Evolutionary conservation across 331 rosid genomes (phyloP).

Genomic region (Pyrus hybrid): DNA sequence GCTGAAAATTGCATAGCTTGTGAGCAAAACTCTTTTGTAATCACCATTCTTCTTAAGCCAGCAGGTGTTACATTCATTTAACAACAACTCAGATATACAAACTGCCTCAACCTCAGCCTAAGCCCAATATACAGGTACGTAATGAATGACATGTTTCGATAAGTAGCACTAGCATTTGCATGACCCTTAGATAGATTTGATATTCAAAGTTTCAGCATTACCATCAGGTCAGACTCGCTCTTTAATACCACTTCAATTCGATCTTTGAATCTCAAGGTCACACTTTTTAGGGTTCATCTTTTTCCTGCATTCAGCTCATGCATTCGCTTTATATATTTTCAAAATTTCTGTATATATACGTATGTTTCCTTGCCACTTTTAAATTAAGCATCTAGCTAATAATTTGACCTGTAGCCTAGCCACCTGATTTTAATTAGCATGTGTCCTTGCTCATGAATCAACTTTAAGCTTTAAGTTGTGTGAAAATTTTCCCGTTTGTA

Average conservation of each 20-base stretch:
- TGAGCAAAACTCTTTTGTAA: slow-evolving; percentile 32
- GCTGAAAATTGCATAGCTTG: slow-evolving; percentile 49
- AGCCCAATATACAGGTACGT: neutral
- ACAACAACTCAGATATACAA: slow-evolving; percentile 5
- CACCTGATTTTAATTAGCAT: neutral
- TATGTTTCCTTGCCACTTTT: neutral
- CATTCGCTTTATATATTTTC: neutral
- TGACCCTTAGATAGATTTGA: neutral
- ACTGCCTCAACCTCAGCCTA: neutral
- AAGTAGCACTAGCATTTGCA: neutral
- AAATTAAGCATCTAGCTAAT: neutral
- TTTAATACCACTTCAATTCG: neutral
- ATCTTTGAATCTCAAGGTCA: neutral
- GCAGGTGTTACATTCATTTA: slow-evolving; percentile 16
- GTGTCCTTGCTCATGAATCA: neutral
- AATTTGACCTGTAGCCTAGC: neutral
- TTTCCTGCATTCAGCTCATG: neutral
- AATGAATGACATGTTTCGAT: neutral
- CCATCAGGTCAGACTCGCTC: neutral
- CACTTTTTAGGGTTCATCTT: neutral
- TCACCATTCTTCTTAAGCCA: slow-evolving; percentile 13
- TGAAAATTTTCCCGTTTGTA: neutral
- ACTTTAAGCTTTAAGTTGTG: neutral
- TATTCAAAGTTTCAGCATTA: neutral
- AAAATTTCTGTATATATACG: neutral